phyloP scores from a whole-genome alignment of 2,329 filamentous ascomycete genomes.

The Aspergillus tamarii region DNA sequence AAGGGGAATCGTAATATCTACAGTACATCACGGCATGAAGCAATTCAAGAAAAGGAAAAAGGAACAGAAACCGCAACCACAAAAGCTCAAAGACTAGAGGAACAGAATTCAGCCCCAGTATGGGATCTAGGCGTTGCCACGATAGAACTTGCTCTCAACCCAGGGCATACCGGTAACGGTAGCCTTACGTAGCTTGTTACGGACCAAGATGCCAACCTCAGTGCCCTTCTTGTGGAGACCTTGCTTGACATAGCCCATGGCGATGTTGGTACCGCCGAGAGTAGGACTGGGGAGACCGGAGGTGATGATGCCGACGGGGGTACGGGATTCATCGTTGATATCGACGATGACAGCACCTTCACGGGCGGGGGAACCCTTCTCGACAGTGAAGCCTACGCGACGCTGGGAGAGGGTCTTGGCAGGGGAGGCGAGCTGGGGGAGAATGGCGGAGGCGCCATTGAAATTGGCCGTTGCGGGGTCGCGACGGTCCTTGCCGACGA shows the following conservation, averaged over 20 bases:
- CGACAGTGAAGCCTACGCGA: conserved; percentile 78
- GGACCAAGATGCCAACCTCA: conserved; percentile 74
- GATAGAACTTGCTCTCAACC: conserved; percentile 75
- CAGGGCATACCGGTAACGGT: conserved; percentile 89
- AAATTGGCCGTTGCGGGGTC: conserved; percentile 66
- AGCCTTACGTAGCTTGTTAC: conserved; percentile 75
- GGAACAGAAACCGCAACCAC: neutral
- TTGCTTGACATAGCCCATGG: conserved; percentile 89
- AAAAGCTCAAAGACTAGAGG: neutral
- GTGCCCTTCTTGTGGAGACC: conserved; percentile 84
- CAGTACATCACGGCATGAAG: conserved; percentile 6
- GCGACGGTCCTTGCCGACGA: conserved; percentile 79
- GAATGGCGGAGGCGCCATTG: conserved; percentile 78
- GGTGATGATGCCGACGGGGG: conserved; percentile 78
- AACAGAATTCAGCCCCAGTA: neutral
- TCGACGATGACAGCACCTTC: conserved; percentile 82
- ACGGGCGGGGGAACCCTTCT: conserved; percentile 79
- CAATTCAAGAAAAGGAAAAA: neutral
- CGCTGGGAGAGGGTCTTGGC: conserved; percentile 68
- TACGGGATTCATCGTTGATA: conserved; percentile 55
- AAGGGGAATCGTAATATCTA: conserved; percentile 14
- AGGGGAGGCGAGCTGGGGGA: conserved; percentile 66
- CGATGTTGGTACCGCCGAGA: conserved; percentile 80
- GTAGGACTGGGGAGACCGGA: conserved; percentile 89
- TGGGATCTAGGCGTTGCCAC: conserved; percentile 9